Evolutionary conservation across 106 monocot species (phyloP).

Genomic region (Dendrobium nobile): DNA sequence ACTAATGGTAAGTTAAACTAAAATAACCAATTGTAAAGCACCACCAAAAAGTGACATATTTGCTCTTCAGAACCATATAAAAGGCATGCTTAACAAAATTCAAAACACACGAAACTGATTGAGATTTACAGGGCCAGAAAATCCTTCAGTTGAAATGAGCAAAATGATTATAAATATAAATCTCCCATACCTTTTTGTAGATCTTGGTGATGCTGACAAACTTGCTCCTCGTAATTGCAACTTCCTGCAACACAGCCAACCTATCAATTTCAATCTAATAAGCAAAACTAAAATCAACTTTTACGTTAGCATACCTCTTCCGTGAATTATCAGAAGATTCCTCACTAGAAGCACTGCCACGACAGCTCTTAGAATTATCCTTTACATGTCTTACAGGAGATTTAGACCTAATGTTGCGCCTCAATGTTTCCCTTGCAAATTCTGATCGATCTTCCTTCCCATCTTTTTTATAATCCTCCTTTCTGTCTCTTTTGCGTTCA

Average conservation of each 20-base stretch:
- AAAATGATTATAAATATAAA: not conserved
- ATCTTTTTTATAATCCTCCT: conserved; percentile 18
- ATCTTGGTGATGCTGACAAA: conserved; percentile 52
- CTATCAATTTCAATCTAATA: conserved; percentile 8
- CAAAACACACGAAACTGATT: not conserved
- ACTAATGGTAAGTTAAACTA: not conserved
- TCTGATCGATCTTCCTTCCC: conserved; percentile 34
- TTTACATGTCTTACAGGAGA: conserved; percentile 47
- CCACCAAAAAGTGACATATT: not conserved
- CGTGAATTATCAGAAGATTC: conserved; percentile 50
- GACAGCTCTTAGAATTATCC: conserved; percentile 26
- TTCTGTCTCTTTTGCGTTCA: conserved; percentile 20
- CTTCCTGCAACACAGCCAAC: conserved; percentile 29
- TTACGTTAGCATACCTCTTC: conserved; percentile 28
- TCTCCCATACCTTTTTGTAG: conserved; percentile 45
- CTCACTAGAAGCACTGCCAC: conserved; percentile 43
- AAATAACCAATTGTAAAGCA: not conserved
- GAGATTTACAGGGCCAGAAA: not conserved
- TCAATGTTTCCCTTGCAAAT: conserved; percentile 23
- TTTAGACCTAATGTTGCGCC: conserved; percentile 35
- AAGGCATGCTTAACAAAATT: conserved; percentile 7
- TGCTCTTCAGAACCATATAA: not conserved
- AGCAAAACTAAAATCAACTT: not conserved
- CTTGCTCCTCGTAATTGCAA: conserved; percentile 32
- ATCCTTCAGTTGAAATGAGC: not conserved